Conservation (phyloP, 768 basidiomycete genomes). For the Lentinula boryana region DNA sequence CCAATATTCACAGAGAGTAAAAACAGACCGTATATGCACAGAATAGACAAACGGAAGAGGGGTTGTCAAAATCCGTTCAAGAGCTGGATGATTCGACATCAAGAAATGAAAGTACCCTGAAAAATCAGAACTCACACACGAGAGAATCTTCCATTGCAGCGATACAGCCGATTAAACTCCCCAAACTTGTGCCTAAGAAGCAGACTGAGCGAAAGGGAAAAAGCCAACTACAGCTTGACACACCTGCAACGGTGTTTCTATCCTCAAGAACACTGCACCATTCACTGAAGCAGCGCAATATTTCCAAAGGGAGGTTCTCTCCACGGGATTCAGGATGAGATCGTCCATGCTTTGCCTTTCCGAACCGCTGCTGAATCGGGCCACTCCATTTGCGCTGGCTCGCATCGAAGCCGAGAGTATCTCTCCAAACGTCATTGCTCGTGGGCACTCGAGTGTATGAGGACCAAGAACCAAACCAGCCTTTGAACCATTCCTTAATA, state of each 20-base stretch:
- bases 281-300: conserved; percentile 48
- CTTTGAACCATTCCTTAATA: conserved; percentile 6
- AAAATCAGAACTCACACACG: conserved; percentile 27
- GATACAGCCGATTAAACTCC: conserved; percentile 41
- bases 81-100: conserved; percentile 22
- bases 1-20: neutral
- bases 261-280: conserved; percentile 57
- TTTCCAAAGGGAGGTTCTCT: conserved; percentile 54
- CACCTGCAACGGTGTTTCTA: conserved; percentile 50
- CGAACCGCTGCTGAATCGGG: conserved; percentile 23
- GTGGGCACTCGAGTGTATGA: neutral
- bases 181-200: conserved; percentile 39
- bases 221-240: conserved; percentile 5
- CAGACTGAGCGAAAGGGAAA: neutral
- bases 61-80: conserved; percentile 59
- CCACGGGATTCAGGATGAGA: conserved; percentile 19
- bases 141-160: conserved; percentile 49
- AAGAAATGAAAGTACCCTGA: neutral
- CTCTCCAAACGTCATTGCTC: neutral
- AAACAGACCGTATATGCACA: conserved; percentile 40
- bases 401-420: conserved; percentile 5
- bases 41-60: conserved; percentile 62
- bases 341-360: conserved; percentile 24
- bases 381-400: conserved; percentile 26
- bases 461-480: neutral